Conservation (phyloP, 345 rosid species). For the Euphorbia tirucalli region DNA sequence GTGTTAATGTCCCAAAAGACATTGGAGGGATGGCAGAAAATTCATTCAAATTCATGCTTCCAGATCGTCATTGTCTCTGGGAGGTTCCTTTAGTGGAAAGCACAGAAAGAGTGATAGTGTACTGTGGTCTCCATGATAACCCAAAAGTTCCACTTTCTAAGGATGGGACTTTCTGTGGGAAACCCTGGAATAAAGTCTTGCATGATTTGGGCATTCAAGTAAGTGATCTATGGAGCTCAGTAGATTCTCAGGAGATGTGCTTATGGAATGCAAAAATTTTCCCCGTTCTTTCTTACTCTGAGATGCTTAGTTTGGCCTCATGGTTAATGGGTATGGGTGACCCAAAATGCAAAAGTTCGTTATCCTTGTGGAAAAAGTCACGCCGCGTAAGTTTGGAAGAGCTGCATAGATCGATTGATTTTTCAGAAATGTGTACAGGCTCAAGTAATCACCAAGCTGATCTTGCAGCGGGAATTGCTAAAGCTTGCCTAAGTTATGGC, state of each 20-base stretch:
- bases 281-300: conserved; percentile 64
- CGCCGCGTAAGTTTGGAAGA: conserved; percentile 92
- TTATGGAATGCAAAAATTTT: conserved; percentile 93
- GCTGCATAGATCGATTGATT: conserved; percentile 86
- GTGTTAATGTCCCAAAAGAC: conserved; percentile 59
- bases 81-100: conserved; percentile 85
- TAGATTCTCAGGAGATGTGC: conserved; percentile 57
- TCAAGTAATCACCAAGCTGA: conserved; percentile 90
- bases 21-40: conserved; percentile 30
- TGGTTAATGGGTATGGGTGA: conserved; percentile 91
- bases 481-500: conserved; percentile 86
- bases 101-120: conserved; percentile 66
- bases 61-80: conserved; percentile 97
- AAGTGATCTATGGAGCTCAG: conserved; percentile 69
- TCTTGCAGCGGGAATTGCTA: conserved; percentile 91
- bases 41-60: conserved; percentile 71
- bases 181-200: conserved; percentile 77
- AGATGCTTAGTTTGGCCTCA: conserved; percentile 73
- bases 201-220: conserved; percentile 68
- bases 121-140: conserved; percentile 93
- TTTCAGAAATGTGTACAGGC: conserved; percentile 73
- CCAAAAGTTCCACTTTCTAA: conserved; percentile 61
- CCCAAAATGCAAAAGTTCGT: conserved; percentile 36
- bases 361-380: conserved; percentile 70
- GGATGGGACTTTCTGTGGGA: conserved; percentile 90